These are phyloP conservation scores for Lactifluus volemus DNA, from an alignment of 768 basidiomycete genomes.

Conservation along the genomic window DNA sequence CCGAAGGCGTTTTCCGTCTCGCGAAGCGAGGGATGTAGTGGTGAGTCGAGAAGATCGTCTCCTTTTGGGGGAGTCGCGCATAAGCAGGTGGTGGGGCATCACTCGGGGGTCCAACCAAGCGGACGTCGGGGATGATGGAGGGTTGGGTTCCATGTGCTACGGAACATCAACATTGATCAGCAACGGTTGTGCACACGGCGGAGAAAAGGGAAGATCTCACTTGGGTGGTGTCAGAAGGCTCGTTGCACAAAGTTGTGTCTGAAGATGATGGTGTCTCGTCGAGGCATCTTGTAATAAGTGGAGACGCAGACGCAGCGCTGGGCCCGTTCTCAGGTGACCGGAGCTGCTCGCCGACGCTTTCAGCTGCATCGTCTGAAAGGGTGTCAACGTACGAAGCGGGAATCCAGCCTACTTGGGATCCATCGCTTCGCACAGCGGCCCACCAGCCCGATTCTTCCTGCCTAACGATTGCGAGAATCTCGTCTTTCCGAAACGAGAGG, in stretches of 20 bases:
- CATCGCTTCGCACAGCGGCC: slow-evolving; percentile 56
- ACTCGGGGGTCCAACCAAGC: background rate
- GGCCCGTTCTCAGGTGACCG: slow-evolving; percentile 36
- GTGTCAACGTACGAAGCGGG: slow-evolving; percentile 60
- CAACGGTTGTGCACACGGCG: background rate
- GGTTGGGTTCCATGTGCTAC: background rate
- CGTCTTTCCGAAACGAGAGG: slow-evolving; percentile 54
- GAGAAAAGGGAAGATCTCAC: background rate
- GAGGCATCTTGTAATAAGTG: slow-evolving; percentile 20
- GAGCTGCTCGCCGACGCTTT: slow-evolving; percentile 37
- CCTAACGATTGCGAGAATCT: slow-evolving; percentile 59
- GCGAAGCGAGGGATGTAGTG: background rate
- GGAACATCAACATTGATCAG: background rate
- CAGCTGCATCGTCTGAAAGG: slow-evolving; percentile 43
- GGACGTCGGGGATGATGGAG: background rate
- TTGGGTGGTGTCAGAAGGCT: background rate
- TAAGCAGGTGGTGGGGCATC: background rate
- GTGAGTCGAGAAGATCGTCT: background rate
- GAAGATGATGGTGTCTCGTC: slow-evolving; percentile 4
- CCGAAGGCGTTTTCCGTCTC: background rate
- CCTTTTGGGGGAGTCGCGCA: background rate
- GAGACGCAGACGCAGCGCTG: slow-evolving; percentile 33
- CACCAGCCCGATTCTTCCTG: slow-evolving; percentile 73
- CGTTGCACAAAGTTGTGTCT: background rate
- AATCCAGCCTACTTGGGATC: slow-evolving; percentile 61